phyloP scores from a whole-genome alignment of 1,284 basidiomycete species.

The Pascua sp. region DNA sequence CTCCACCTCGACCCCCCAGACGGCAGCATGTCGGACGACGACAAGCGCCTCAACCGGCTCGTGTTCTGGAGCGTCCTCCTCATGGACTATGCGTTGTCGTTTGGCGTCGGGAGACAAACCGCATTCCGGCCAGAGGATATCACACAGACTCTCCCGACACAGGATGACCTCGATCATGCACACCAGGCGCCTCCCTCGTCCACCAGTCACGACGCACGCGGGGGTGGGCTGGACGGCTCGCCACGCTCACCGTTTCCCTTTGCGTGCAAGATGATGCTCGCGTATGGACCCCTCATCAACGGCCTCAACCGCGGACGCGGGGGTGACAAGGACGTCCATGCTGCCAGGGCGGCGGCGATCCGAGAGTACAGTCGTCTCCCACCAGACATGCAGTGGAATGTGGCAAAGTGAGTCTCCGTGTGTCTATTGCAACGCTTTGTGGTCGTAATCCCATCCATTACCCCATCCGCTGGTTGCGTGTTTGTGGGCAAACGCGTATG shows the following conservation, averaged over 20 bases:
- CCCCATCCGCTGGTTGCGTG: too few relatives aligned
- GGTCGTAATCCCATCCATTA: too few relatives aligned
- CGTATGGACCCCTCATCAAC: conserved; percentile 25
- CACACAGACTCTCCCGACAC: conserved; percentile 17
- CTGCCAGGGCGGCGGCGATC: conserved; percentile 16
- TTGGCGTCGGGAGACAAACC: conserved; percentile 29
- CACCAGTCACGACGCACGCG: too few relatives aligned
- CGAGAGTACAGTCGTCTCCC: conserved; percentile 27
- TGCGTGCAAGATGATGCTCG: conserved; percentile 26
- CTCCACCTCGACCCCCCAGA: conserved; percentile 19
- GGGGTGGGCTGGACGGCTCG: not conserved
- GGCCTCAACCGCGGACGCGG: conserved; percentile 19
- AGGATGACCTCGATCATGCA: conserved; percentile 1
- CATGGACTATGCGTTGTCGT: conserved; percentile 30
- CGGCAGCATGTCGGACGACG: conserved; percentile 21
- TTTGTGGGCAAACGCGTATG: too few relatives aligned
- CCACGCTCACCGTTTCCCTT: conserved; percentile 24
- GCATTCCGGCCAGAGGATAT: conserved; percentile 31
- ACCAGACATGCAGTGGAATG: conserved; percentile 31
- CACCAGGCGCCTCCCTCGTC: not conserved
- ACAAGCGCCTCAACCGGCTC: conserved; percentile 26
- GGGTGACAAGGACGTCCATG: conserved; percentile 2
- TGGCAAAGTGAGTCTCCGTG: conserved; percentile 22
- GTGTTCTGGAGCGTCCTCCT: conserved; percentile 30
- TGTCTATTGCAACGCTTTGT: too few relatives aligned